Conservation (phyloP, 1,139 yeast species). For the Chernovozyma aurita region DNA sequence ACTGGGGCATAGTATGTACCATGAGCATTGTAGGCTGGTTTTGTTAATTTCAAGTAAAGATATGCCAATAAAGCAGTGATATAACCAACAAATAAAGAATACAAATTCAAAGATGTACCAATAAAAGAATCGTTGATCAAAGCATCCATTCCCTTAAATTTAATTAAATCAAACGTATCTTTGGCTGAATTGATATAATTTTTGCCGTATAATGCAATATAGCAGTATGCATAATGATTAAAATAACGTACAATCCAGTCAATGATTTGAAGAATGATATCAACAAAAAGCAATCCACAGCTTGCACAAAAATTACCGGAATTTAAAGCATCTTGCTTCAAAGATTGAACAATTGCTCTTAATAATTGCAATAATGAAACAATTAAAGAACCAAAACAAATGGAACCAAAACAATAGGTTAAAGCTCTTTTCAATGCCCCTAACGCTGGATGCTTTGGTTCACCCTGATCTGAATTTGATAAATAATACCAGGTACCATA, state of each 20-base stretch:
- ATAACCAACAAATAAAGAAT: slow-evolving; percentile 67
- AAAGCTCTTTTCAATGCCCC: slow-evolving; percentile 81
- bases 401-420: slow-evolving; percentile 86
- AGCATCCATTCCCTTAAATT: slow-evolving; percentile 82
- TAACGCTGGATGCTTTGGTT: slow-evolving; percentile 75
- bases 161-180: slow-evolving; percentile 76
- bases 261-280: slow-evolving; percentile 57
- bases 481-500: slow-evolving; percentile 91
- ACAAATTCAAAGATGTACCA: slow-evolving; percentile 70
- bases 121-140: slow-evolving; percentile 81
- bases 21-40: slow-evolving; percentile 61
- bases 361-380: slow-evolving; percentile 71
- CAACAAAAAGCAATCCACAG: slow-evolving; percentile 51
- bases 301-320: slow-evolving; percentile 55
- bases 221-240: slow-evolving; percentile 87
- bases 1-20: slow-evolving; percentile 75
- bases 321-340: slow-evolving; percentile 51
- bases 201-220: slow-evolving; percentile 83
- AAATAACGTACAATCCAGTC: slow-evolving; percentile 84
- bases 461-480: slow-evolving; percentile 72
- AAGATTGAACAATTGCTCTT: slow-evolving; percentile 43
- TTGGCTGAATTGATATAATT: slow-evolving; percentile 70
- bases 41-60: slow-evolving; percentile 68
- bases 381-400: slow-evolving; percentile 81
- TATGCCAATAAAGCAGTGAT: slow-evolving; percentile 65